Conservation (phyloP, 2,329 filamentous ascomycete genomes). For the Purpureocillium takamizusanense region DNA sequence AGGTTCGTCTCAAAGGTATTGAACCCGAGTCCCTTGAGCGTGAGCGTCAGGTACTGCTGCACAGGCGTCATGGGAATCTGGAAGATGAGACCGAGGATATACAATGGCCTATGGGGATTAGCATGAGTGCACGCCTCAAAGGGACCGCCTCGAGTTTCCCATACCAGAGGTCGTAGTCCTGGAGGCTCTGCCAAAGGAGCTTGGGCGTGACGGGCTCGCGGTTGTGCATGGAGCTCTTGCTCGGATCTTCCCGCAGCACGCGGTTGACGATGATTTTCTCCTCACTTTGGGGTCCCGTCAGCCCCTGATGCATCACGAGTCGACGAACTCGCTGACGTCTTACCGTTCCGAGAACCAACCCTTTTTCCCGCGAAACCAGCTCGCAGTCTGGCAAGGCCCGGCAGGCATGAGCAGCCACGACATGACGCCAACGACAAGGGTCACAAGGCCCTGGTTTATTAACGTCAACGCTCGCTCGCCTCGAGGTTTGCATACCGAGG, state of each 20-base stretch:
- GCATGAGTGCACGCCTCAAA: neutral
- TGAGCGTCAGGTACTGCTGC: conserved; percentile 32
- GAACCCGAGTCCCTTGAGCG: conserved; percentile 29
- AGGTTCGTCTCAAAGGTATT: conserved; percentile 34
- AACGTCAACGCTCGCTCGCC: no score
- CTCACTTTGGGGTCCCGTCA: conserved; percentile 26
- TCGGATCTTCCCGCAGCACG: conserved; percentile 44
- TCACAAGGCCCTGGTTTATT: conserved; percentile 15
- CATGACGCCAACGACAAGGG: conserved; percentile 12
- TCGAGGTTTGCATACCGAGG: no score
- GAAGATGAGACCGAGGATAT: conserved; percentile 34
- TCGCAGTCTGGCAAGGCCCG: conserved; percentile 33
- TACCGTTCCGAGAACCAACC: conserved; percentile 27
- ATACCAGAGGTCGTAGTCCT: conserved; percentile 51
- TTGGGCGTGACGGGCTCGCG: conserved; percentile 33
- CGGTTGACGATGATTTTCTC: conserved; percentile 50
- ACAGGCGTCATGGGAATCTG: conserved; percentile 31
- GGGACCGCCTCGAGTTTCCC: neutral
- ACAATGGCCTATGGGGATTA: neutral
- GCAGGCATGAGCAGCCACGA: conserved; percentile 15
- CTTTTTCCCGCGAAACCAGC: conserved; percentile 40
- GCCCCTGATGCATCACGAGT: no score
- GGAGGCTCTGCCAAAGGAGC: conserved; percentile 39
- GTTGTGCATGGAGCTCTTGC: conserved; percentile 52
- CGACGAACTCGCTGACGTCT: neutral